Conservation (phyloP, 2,329 filamentous ascomycete species). For the Aspergillus vadensis region DNA sequence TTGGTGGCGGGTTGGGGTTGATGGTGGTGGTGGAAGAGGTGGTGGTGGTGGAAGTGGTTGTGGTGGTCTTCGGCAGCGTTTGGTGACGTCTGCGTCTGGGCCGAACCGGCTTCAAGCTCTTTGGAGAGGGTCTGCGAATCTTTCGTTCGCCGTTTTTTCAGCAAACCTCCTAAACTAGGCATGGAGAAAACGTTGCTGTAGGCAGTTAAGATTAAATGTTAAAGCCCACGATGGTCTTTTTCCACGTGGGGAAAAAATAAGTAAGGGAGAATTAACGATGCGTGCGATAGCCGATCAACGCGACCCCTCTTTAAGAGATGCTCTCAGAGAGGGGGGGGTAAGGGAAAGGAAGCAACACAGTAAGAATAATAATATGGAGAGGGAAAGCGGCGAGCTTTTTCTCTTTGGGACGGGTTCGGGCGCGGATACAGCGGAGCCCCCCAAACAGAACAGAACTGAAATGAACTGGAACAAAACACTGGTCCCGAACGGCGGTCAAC, state of each 20-base stretch:
- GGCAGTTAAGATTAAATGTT: constrained; percentile 15
- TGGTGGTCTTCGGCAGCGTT: constrained; percentile 29
- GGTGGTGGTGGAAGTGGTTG: constrained; percentile 34
- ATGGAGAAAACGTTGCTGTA: constrained; percentile 55
- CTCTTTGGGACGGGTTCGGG: constrained; percentile 14
- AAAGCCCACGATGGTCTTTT: constrained; percentile 30
- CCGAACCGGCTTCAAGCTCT: constrained; percentile 67
- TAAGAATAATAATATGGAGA: neutral
- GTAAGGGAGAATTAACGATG: neutral
- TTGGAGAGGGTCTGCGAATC: constrained; percentile 64
- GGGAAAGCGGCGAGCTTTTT: constrained; percentile 10
- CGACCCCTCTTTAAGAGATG: constrained; percentile 13
- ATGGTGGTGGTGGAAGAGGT: constrained; percentile 29
- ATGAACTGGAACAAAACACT: neutral
- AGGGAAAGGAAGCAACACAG: no score
- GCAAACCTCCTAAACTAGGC: constrained; percentile 85
- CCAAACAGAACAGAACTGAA: neutral
- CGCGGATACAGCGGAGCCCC: constrained; percentile 20
- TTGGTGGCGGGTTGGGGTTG: constrained; percentile 27
- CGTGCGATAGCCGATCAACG: constrained; percentile 2
- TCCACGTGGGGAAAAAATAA: constrained; percentile 18
- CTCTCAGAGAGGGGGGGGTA: constrained; percentile 6
- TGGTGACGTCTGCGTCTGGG: constrained; percentile 66
- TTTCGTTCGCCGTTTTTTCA: constrained; percentile 99
- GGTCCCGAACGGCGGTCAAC: constrained; percentile 11